Evolutionary conservation across 2,329 filamentous ascomycete species (phyloP).

Genomic region (Ophiostoma australiae): DNA sequence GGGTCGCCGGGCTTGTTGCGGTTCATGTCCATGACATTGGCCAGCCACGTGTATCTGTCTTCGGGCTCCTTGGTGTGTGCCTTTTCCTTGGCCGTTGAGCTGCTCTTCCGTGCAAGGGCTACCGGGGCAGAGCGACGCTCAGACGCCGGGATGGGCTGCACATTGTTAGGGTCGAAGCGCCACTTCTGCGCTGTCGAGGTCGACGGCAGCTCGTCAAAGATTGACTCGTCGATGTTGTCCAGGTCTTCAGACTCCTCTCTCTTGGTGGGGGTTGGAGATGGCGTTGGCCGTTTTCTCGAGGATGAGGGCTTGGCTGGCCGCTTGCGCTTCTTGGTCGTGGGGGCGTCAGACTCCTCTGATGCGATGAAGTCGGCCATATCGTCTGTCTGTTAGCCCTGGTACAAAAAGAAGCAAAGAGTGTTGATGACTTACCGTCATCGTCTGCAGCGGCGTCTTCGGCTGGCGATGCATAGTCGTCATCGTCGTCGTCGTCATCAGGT

Average conservation of each 20-base stretch:
- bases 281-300: constrained; percentile 59
- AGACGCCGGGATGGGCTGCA: constrained; percentile 34
- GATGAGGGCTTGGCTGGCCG: constrained; percentile 49
- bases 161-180: constrained; percentile 56
- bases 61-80: constrained; percentile 79
- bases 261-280: constrained; percentile 41
- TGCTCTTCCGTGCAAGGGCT: constrained; percentile 29
- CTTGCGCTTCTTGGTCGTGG: constrained; percentile 68
- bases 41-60: constrained; percentile 84
- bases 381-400: constrained; percentile 35
- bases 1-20: constrained; percentile 71
- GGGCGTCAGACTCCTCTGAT: constrained; percentile 75
- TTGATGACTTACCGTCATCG: constrained; percentile 50
- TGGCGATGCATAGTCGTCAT: constrained; percentile 67
- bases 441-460: constrained; percentile 56
- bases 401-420: background rate
- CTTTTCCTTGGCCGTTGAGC: constrained; percentile 50
- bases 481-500: constrained; percentile 63
- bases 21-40: constrained; percentile 78
- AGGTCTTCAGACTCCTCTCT: constrained; percentile 38
- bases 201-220: constrained; percentile 53
- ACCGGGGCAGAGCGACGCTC: constrained; percentile 21
- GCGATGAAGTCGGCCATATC: constrained; percentile 86
- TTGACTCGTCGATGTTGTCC: constrained; percentile 50
- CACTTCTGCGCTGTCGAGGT: constrained; percentile 77